Percentiles rank a stretch among this genome's conserved stretches.
Evolutionary conservation across 2,329 filamentous ascomycete genomes (phyloP).

Genomic region (Hymenoscyphus fraxineus): DNA sequence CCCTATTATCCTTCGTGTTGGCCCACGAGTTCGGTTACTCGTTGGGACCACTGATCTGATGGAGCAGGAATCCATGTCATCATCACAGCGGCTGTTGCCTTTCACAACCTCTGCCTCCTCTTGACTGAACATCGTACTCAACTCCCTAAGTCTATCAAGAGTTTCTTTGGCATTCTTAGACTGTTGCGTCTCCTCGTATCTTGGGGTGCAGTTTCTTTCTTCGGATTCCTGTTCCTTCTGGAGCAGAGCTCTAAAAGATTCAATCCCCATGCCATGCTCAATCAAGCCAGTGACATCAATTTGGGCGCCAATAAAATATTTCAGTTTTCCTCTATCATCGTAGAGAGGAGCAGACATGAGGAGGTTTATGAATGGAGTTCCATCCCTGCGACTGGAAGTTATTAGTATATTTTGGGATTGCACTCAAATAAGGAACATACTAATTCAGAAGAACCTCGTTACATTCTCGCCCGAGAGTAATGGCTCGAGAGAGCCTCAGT

Average conservation of each 20-base stretch:
- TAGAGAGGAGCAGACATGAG: constrained; percentile 60
- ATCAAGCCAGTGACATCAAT: constrained; percentile 58
- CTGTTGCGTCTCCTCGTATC: neutral
- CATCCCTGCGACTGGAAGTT: constrained; percentile 48
- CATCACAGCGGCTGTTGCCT: constrained; percentile 51
- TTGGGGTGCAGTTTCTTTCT: neutral
- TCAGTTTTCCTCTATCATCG: constrained; percentile 55
- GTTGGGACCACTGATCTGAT: constrained; percentile 17
- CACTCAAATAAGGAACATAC: constrained; percentile 12
- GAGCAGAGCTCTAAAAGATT: constrained; percentile 49
- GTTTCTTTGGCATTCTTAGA: constrained; percentile 25
- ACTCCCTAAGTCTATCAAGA: constrained; percentile 57
- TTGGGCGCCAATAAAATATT: constrained; percentile 63
- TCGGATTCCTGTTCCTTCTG: constrained; percentile 28
- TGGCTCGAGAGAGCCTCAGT: constrained; percentile 56
- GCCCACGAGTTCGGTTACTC: constrained; percentile 16
- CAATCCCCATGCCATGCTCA: constrained; percentile 55
- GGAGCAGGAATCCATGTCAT: constrained; percentile 16
- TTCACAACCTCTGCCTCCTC: constrained; percentile 61
- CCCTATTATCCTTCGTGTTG: constrained; percentile 19
- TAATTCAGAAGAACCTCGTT: constrained; percentile 73
- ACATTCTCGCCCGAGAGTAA: constrained; percentile 60
- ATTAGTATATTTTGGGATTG: neutral
- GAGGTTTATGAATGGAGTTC: constrained; percentile 62
- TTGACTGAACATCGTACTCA: constrained; percentile 66